phyloP scores from a whole-genome alignment of 2,329 filamentous ascomycete species.

The Cytospora piceae region DNA sequence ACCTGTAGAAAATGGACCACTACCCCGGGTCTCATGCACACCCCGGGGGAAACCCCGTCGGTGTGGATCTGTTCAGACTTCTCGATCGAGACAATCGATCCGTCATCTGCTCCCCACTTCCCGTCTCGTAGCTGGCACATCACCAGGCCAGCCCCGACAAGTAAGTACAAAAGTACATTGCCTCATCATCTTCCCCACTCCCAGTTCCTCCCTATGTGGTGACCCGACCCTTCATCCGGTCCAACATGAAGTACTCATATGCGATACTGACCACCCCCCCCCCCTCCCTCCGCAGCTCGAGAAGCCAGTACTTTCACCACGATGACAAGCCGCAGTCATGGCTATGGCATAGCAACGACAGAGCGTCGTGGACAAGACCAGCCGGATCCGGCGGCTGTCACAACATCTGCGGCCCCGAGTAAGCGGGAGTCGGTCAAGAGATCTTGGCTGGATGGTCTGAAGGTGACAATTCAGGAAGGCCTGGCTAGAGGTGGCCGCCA shows the following conservation, averaged over 20 bases:
- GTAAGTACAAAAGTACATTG: neutral
- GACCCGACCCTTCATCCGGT: neutral
- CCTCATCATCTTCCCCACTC: neutral
- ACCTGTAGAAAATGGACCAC: neutral
- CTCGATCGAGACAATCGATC: neutral
- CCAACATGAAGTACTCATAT: no score
- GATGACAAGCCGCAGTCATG: neutral
- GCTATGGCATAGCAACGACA: neutral
- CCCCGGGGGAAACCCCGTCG: neutral
- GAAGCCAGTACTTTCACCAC: neutral
- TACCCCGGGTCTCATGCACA: neutral
- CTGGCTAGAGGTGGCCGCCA: neutral
- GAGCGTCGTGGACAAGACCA: neutral
- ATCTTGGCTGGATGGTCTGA: no score
- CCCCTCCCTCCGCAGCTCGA: neutral
- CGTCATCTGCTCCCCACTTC: neutral
- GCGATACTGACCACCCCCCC: neutral
- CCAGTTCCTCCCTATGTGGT: neutral
- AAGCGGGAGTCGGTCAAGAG: neutral
- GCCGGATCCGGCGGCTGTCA: neutral
- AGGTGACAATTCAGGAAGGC: neutral
- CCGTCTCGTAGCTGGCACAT: slow-evolving; percentile 1
- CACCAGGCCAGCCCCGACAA: neutral
- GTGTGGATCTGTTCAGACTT: neutral
- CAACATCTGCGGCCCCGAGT: neutral